Percentiles rank a stretch among this genome's conserved stretches.
phyloP scores from a whole-genome alignment of 345 rosid species.

The Fremontodendron californicum region DNA sequence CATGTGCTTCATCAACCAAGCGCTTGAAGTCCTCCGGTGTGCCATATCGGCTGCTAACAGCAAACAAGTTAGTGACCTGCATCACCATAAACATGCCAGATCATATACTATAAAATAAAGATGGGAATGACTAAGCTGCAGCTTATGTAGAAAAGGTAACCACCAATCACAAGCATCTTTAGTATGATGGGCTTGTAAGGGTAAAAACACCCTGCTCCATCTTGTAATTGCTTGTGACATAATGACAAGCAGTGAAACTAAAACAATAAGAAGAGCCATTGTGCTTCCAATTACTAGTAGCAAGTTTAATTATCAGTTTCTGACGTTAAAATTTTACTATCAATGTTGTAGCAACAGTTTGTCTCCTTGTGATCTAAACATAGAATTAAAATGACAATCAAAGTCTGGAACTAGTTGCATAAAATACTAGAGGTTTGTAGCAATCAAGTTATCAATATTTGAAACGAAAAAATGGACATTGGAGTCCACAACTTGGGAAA shows the following conservation, averaged over 20 bases:
- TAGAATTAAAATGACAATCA: neutral
- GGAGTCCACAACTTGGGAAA: neutral
- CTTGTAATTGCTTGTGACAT: neutral
- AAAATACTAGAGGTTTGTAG: neutral
- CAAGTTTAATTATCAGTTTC: neutral
- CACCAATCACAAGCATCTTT: neutral
- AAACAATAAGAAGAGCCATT: neutral
- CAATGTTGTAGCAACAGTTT: neutral
- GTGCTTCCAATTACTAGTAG: neutral
- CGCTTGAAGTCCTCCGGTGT: slow-evolving; percentile 94
- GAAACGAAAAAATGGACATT: neutral
- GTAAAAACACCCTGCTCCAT: neutral
- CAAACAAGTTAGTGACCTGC: slow-evolving; percentile 88
- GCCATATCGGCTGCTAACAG: slow-evolving; percentile 92
- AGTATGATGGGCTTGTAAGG: neutral
- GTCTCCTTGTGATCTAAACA: neutral
- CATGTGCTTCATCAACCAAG: slow-evolving; percentile 95
- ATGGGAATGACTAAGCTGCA: neutral
- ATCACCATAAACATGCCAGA: slow-evolving; percentile 21
- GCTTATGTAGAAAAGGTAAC: neutral
- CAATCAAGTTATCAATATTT: neutral
- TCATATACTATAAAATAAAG: neutral
- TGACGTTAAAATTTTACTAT: neutral
- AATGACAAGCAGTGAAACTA: neutral
- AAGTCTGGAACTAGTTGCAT: neutral